These are phyloP conservation scores for Ophiostoma populinum DNA, from an alignment of 2,329 filamentous ascomycete genomes.

Conservation along the genomic window DNA sequence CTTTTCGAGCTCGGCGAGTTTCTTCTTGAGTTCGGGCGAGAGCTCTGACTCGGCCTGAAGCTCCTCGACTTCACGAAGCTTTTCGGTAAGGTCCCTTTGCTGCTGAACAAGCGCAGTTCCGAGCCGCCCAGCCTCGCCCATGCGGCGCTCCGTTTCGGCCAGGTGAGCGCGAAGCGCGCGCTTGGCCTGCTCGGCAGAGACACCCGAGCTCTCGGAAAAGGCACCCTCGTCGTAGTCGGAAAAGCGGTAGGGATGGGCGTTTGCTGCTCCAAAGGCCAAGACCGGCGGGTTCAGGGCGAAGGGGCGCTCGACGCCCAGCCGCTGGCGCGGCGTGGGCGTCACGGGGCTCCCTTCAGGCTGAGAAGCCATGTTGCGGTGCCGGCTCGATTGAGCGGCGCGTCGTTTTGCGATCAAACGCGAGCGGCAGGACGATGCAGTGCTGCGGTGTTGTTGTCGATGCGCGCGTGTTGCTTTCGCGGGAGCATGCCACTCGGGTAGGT, in stretches of 20 bases:
- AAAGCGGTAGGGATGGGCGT: conserved; percentile 53
- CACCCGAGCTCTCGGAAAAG: conserved; percentile 56
- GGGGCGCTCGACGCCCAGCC: conserved; percentile 7
- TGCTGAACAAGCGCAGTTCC: conserved; percentile 79
- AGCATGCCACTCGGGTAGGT: too few species aligned
- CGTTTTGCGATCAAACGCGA: too few species aligned
- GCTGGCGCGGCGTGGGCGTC: conserved; percentile 11
- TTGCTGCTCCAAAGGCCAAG: conserved; percentile 15
- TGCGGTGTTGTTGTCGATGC: too few species aligned
- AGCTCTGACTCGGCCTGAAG: conserved; percentile 62
- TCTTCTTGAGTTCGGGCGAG: conserved; percentile 63
- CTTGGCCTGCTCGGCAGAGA: conserved; percentile 75
- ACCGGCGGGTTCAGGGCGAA: conserved; percentile 10
- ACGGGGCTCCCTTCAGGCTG: conserved; percentile 11
- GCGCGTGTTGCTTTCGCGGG: too few species aligned
- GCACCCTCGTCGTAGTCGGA: conserved; percentile 64
- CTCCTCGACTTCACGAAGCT: conserved; percentile 69
- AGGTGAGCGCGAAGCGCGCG: conserved; percentile 81
- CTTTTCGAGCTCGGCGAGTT: conserved; percentile 72
- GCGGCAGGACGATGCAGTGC: too few species aligned
- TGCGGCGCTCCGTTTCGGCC: conserved; percentile 75
- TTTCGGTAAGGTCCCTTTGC: conserved; percentile 64
- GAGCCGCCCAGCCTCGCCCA: conserved; percentile 79
- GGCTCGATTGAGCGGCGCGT: conserved; percentile 5
- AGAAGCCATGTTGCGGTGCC: conserved; percentile 7